phyloP scores from a whole-genome alignment of 495 filamentous ascomycete species.

The Achaetomiella virescens region DNA sequence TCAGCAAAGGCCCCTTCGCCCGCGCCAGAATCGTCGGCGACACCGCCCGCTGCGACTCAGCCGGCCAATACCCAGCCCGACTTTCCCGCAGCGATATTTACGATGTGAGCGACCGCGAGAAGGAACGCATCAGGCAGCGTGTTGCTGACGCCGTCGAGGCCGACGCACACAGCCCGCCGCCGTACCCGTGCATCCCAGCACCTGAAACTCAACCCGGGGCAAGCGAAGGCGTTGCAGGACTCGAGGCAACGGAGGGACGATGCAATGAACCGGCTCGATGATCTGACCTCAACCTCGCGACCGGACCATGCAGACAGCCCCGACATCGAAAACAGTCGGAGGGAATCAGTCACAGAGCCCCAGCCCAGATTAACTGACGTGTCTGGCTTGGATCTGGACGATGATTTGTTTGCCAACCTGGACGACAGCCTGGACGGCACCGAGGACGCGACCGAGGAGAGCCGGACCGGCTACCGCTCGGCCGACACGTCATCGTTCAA shows the following conservation, averaged over 20 bases:
- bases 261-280: slow-evolving; percentile 34
- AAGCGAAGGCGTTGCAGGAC: slow-evolving; percentile 27
- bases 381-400: slow-evolving; percentile 44
- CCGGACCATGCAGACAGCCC: slow-evolving; percentile 12
- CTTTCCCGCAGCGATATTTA: slow-evolving; percentile 33
- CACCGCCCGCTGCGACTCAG: slow-evolving; percentile 7
- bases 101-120: slow-evolving; percentile 42
- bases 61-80: slow-evolving; percentile 7
- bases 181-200: not conserved
- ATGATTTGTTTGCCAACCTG: slow-evolving; percentile 39
- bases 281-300: slow-evolving; percentile 34
- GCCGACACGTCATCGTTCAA: slow-evolving; percentile 41
- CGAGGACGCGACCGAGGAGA: slow-evolving; percentile 18
- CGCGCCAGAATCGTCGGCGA: slow-evolving; percentile 6
- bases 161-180: not conserved
- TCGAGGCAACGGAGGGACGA: slow-evolving; percentile 32
- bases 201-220: slow-evolving; percentile 20
- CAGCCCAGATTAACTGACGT: slow-evolving; percentile 31
- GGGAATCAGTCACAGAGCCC: slow-evolving; percentile 16
- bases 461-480: slow-evolving; percentile 33
- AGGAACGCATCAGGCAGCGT: slow-evolving; percentile 26
- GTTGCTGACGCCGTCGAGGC: not conserved
- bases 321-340: slow-evolving; percentile 28
- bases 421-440: slow-evolving; percentile 37
- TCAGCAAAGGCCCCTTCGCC: not conserved